Conservation (phyloP, 2,329 filamentous ascomycete genomes). For the Dothiorella sarmentorum region DNA sequence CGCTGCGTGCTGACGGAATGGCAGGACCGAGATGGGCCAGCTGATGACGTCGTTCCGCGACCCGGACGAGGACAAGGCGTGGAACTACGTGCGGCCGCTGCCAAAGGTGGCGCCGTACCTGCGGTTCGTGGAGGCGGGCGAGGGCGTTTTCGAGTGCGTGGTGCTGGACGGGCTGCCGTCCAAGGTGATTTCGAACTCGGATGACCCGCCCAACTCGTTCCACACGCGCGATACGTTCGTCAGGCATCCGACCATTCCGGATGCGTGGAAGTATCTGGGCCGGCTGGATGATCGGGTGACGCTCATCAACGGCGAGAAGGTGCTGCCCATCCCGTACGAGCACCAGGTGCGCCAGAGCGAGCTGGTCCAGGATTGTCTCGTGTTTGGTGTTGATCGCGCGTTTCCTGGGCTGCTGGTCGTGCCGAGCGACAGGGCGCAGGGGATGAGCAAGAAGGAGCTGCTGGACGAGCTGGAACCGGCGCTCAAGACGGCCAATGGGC, state of each 20-base stretch:
- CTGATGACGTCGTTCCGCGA: conserved; percentile 58
- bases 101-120: conserved; percentile 38
- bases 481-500: conserved; percentile 50
- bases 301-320: conserved; percentile 51
- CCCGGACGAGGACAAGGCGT: conserved; percentile 53
- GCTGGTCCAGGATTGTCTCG: conserved; percentile 54
- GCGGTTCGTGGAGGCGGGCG: neutral
- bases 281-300: conserved; percentile 48
- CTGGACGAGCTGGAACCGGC: conserved; percentile 49
- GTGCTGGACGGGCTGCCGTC: conserved; percentile 32
- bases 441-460: conserved; percentile 45
- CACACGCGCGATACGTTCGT: conserved; percentile 51
- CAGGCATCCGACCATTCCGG: conserved; percentile 41
- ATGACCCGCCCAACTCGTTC: conserved; percentile 44
- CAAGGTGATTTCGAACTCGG: conserved; percentile 40
- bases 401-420: conserved; percentile 55
- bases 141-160: conserved; percentile 8
- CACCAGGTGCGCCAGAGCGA: conserved; percentile 51
- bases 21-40: conserved; percentile 56
- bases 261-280: conserved; percentile 48
- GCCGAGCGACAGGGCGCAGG: conserved; percentile 43
- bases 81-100: conserved; percentile 57
- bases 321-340: conserved; percentile 50
- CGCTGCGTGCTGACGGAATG: neutral
- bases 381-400: conserved; percentile 54